These are phyloP conservation scores for Backusella tuberculispora DNA, from an alignment of 192 early-diverging fungal species.

Conservation along the genomic window DNA sequence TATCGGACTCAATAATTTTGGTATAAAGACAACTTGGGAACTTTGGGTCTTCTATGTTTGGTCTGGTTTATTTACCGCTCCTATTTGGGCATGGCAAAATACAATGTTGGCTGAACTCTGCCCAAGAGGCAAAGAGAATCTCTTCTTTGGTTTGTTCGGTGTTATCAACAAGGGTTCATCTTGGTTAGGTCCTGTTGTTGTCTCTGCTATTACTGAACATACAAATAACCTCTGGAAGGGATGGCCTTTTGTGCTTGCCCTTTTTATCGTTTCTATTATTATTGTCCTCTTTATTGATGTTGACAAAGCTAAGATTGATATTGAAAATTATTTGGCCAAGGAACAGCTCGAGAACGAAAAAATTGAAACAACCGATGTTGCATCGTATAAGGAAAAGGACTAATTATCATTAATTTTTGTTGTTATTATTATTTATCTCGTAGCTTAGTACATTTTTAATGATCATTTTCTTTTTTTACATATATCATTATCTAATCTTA, in stretches of 20 bases:
- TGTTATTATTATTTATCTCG: not conserved
- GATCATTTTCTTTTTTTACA: not conserved
- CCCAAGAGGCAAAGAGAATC: constrained; percentile 66
- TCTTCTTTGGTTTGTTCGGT: constrained; percentile 75
- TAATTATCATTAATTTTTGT: not conserved
- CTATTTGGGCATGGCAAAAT: constrained; percentile 58
- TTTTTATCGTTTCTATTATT: constrained; percentile 56
- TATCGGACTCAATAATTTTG: constrained; percentile 55
- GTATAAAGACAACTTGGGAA: constrained; percentile 56
- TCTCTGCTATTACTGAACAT: constrained; percentile 60
- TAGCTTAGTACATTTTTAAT: no score
- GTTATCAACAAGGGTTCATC: constrained; percentile 72
- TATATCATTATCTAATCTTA: not conserved
- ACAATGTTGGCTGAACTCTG: constrained; percentile 66
- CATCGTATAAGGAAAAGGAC: not conserved
- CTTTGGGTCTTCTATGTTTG: constrained; percentile 60
- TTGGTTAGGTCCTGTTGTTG: constrained; percentile 77
- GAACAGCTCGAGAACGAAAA: not conserved
- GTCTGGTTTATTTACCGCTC: constrained; percentile 67
- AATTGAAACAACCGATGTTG: not conserved
- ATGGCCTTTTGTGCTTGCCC: constrained; percentile 56
- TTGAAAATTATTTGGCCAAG: constrained; percentile 34
- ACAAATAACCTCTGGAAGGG: constrained; percentile 58
- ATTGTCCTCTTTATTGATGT: constrained; percentile 61
- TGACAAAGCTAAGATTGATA: constrained; percentile 59